These are phyloP conservation scores for Phanerochaete sordida DNA, from an alignment of 768 basidiomycete species.

Conservation along the genomic window DNA sequence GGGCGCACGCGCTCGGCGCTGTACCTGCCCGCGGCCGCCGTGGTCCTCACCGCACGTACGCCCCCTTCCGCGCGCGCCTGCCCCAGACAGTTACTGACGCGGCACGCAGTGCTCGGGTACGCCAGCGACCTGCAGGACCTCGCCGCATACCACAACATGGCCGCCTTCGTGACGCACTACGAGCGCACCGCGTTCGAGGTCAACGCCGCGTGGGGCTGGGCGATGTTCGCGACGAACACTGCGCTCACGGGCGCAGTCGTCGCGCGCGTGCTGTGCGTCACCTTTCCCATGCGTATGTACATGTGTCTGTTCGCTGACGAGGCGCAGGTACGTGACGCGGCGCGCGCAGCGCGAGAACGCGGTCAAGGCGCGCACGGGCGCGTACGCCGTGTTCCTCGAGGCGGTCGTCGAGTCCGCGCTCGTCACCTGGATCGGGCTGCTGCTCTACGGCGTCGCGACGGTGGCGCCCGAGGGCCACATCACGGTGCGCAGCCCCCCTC, in stretches of 20 bases:
- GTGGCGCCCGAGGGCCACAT: slow-evolving; percentile 19
- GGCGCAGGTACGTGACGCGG: neutral
- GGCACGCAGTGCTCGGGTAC: slow-evolving; percentile 20
- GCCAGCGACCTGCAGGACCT: slow-evolving; percentile 21
- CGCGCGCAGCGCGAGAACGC: neutral
- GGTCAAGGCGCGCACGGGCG: neutral
- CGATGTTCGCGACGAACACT: slow-evolving; percentile 21
- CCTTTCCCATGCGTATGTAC: neutral
- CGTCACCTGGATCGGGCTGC: slow-evolving; percentile 22
- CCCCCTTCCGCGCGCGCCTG: neutral
- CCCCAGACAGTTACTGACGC: too few species aligned
- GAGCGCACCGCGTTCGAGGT: slow-evolving; percentile 17
- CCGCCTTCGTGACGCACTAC: slow-evolving; percentile 14
- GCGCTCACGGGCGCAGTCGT: slow-evolving; percentile 21
- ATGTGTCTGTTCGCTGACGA: neutral
- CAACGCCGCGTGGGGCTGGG: slow-evolving; percentile 24
- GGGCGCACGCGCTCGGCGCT: slow-evolving; percentile 13
- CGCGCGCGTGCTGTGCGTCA: slow-evolving; percentile 18
- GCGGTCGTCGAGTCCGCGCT: slow-evolving; percentile 22
- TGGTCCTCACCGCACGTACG: slow-evolving; percentile 21
- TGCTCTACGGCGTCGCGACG: slow-evolving; percentile 18
- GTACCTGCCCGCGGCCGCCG: slow-evolving; percentile 15
- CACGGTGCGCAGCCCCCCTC: slow-evolving; percentile 11
- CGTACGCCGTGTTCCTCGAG: slow-evolving; percentile 1
- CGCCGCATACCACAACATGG: slow-evolving; percentile 8